phyloP scores from a whole-genome alignment of 2,329 filamentous ascomycete species.

The Tolypocladium paradoxum region DNA sequence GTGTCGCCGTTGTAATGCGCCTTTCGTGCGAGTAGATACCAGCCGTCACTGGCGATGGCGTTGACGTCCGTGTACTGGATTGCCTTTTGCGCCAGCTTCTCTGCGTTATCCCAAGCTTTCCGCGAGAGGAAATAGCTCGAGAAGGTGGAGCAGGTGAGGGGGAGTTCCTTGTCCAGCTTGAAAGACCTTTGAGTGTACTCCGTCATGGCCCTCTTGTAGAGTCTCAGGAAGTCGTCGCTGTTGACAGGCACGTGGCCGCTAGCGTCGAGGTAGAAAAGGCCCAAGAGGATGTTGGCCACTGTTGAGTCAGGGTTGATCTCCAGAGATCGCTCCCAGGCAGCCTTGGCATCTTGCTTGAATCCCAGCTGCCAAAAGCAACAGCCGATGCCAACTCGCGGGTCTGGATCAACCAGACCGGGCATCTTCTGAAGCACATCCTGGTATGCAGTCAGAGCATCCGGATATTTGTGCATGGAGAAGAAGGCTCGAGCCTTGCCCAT shows the following conservation, averaged over 20 bases:
- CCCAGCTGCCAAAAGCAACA: conserved; percentile 96
- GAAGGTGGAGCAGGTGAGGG: conserved; percentile 83
- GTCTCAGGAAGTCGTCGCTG: conserved; percentile 69
- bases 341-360: conserved; percentile 83
- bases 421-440: conserved; percentile 80
- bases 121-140: conserved; percentile 80
- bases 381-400: conserved; percentile 91
- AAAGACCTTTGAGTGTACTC: conserved; percentile 90
- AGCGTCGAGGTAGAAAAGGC: conserved; percentile 78
- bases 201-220: conserved; percentile 91
- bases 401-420: conserved; percentile 81
- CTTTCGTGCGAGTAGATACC: conserved; percentile 88
- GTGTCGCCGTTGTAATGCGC: conserved; percentile 74
- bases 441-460: conserved; percentile 73
- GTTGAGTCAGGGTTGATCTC: conserved; percentile 78
- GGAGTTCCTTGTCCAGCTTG: conserved; percentile 84
- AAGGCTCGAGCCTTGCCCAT: conserved; percentile 81
- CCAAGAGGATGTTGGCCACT: conserved; percentile 80
- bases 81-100: conserved; percentile 79
- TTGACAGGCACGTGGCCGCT: conserved; percentile 75
- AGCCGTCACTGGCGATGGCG: conserved; percentile 91
- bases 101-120: conserved; percentile 70
- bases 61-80: conserved; percentile 96
- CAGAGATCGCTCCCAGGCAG: conserved; percentile 79
- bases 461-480: conserved; percentile 78